Evolutionary conservation across 2,329 filamentous ascomycete species (phyloP).

Genomic region (Penicillium sp.): DNA sequence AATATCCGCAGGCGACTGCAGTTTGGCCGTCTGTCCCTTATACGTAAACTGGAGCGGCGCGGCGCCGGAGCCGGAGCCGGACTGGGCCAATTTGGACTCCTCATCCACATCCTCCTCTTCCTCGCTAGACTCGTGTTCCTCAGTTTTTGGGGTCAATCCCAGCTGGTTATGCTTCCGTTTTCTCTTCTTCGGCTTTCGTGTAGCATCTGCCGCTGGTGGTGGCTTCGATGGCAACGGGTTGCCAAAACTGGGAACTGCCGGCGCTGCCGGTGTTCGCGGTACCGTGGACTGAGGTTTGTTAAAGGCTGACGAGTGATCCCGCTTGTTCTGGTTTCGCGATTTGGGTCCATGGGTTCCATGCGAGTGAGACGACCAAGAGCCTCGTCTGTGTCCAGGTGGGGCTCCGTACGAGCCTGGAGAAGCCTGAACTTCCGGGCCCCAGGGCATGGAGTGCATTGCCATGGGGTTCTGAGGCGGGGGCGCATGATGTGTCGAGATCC

Average conservation of each 20-base stretch:
- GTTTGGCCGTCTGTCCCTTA: conserved; percentile 49
- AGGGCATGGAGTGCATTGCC: conserved; percentile 53
- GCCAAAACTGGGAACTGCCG: conserved; percentile 44
- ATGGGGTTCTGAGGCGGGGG: conserved; percentile 29
- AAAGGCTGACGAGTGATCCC: conserved; percentile 36
- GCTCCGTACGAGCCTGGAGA: conserved; percentile 45
- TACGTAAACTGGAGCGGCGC: conserved; percentile 50
- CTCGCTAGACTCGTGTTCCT: conserved; percentile 45
- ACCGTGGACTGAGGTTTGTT: conserved; percentile 29
- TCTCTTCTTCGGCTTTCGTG: conserved; percentile 38
- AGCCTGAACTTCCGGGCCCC: conserved; percentile 51
- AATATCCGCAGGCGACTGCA: conserved; percentile 61
- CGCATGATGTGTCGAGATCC: conserved; percentile 18
- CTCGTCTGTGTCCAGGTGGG: conserved; percentile 29
- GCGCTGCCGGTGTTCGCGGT: conserved; percentile 36
- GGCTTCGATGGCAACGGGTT: conserved; percentile 42
- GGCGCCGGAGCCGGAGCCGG: conserved; percentile 15
- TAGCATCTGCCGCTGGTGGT: conserved; percentile 32
- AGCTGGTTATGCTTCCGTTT: conserved; percentile 46
- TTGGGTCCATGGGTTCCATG: conserved; percentile 23
- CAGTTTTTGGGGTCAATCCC: conserved; percentile 44
- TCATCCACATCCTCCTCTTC: conserved; percentile 46
- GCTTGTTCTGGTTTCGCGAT: conserved; percentile 30
- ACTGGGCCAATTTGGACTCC: conserved; percentile 38
- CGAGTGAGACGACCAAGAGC: conserved; percentile 21